A percentile compares a stretch with the other conserved stretches of the same genome.
Evolutionary conservation across 2,329 filamentous ascomycete genomes (phyloP).

Genomic region (Pyrenophora seminiperda): DNA sequence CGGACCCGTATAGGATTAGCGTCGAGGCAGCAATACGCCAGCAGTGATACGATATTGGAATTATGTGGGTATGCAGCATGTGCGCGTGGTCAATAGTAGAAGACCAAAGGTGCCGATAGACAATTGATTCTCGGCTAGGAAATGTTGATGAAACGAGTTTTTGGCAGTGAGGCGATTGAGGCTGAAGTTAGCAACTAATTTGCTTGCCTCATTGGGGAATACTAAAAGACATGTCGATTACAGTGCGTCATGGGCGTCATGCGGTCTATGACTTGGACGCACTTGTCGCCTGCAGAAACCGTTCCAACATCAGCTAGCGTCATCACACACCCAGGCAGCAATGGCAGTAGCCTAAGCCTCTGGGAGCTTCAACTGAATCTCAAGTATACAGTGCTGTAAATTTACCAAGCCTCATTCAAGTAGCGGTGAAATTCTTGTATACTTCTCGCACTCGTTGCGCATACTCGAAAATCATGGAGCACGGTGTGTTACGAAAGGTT

Average conservation of each 20-base stretch:
- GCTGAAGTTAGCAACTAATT: conserved; percentile 3
- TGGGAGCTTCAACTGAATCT: too few species aligned
- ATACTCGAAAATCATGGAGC: too few species aligned
- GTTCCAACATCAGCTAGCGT: background rate
- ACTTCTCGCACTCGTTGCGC: too few species aligned
- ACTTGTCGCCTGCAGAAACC: background rate
- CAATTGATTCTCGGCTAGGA: background rate
- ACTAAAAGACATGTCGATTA: conserved; percentile 1
- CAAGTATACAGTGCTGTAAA: too few species aligned
- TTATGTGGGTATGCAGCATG: background rate
- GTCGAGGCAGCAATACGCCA: conserved; percentile 3
- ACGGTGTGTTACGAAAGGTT: too few species aligned
- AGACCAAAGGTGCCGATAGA: background rate
- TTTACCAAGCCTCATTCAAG: too few species aligned
- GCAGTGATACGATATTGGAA: background rate
- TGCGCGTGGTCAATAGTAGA: background rate
- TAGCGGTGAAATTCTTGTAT: too few species aligned
- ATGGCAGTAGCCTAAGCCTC: too few species aligned
- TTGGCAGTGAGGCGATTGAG: background rate
- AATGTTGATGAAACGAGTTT: background rate
- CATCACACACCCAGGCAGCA: background rate
- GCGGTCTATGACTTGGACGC: conserved; percentile 7
- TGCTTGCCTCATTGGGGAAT: conserved; percentile 4
- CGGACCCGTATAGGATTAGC: conserved; percentile 2
- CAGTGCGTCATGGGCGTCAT: conserved; percentile 1